These are phyloP conservation scores for Tremella fuciformis DNA, from an alignment of 768 basidiomycete genomes.

Conservation along the genomic window DNA sequence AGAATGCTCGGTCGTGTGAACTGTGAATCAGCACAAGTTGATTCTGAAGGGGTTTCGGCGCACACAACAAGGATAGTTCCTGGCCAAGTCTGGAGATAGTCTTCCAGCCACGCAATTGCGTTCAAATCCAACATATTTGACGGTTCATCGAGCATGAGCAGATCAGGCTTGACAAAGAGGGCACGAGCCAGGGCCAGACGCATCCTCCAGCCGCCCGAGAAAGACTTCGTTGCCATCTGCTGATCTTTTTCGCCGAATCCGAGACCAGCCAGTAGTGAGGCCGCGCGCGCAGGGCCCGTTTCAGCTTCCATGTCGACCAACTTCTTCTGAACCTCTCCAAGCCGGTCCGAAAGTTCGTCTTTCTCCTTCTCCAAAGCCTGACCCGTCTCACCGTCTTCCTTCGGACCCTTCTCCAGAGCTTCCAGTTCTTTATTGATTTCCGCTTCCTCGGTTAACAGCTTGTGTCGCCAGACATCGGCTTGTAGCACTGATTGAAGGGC, in stretches of 20 bases:
- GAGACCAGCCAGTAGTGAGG: conserved; percentile 82
- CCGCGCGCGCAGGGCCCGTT: conserved; percentile 91
- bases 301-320: conserved; percentile 98
- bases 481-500: conserved; percentile 95
- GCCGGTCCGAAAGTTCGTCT: conserved; percentile 74
- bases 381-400: conserved; percentile 73
- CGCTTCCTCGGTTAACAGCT: conserved; percentile 78
- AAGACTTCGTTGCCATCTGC: conserved; percentile 72
- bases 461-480: conserved; percentile 98
- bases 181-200: conserved; percentile 91
- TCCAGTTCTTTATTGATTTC: conserved; percentile 69
- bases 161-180: conserved; percentile 79
- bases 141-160: conserved; percentile 85
- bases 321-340: conserved; percentile 84
- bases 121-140: conserved; percentile 97
- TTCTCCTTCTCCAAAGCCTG: conserved; percentile 60
- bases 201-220: conserved; percentile 99
- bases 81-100: conserved; percentile 92
- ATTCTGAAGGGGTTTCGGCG: conserved; percentile 46
- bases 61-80: conserved; percentile 90
- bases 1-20: conserved; percentile 95
- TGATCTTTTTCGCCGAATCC: conserved; percentile 91
- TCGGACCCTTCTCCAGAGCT: conserved; percentile 61
- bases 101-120: conserved; percentile 95
- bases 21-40: conserved; percentile 53